Percentiles rank a stretch among this genome's conserved stretches.
These are phyloP conservation scores for Cladosporium colombiae DNA, from an alignment of 2,329 filamentous ascomycete species.

Conservation along the genomic window DNA sequence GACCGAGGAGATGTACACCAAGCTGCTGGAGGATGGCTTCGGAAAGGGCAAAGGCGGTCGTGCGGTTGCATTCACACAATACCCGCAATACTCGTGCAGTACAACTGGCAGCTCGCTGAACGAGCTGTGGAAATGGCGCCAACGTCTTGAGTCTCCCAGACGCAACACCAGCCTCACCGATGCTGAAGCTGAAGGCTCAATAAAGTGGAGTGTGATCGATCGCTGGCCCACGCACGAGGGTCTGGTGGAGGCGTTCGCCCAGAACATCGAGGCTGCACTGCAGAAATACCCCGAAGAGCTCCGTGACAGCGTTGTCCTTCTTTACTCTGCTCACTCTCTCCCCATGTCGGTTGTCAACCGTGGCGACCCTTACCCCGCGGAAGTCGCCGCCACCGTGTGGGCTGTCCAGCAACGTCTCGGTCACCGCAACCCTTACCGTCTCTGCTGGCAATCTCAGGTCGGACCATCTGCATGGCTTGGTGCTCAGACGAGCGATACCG, in stretches of 20 bases:
- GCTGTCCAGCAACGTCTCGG: conserved; percentile 92
- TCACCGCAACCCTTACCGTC: conserved; percentile 85
- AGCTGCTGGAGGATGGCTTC: conserved; percentile 83
- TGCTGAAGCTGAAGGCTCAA: conserved; percentile 64
- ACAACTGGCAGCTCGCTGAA: conserved; percentile 96
- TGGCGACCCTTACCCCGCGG: conserved; percentile 91
- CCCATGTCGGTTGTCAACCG: conserved; percentile 98
- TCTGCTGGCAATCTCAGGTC: conserved; percentile 98
- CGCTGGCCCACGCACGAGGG: conserved; percentile 93
- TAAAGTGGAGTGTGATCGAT: conserved; percentile 97
- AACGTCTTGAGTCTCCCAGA: conserved; percentile 65
- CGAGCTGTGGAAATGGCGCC: conserved; percentile 96
- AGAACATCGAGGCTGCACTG: conserved; percentile 85
- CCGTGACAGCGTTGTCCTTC: conserved; percentile 75
- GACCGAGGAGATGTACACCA: conserved; percentile 89
- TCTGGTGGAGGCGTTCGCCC: conserved; percentile 86
- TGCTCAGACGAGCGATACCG: conserved; percentile 85
- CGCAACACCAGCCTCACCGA: conserved; percentile 47
- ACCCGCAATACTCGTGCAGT: conserved; percentile 97
- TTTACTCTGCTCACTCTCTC: conserved; percentile 90
- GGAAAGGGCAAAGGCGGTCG: conserved; percentile 86
- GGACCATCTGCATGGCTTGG: conserved; percentile 94
- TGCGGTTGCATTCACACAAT: conserved; percentile 96
- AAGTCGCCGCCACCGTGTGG: conserved; percentile 93
- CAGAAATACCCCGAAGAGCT: conserved; percentile 80